Percentiles rank a stretch among this genome's conserved stretches.
Conservation (phyloP, 202 grass and related monocot genomes). For the Dendrocalamus latiflorus region DNA sequence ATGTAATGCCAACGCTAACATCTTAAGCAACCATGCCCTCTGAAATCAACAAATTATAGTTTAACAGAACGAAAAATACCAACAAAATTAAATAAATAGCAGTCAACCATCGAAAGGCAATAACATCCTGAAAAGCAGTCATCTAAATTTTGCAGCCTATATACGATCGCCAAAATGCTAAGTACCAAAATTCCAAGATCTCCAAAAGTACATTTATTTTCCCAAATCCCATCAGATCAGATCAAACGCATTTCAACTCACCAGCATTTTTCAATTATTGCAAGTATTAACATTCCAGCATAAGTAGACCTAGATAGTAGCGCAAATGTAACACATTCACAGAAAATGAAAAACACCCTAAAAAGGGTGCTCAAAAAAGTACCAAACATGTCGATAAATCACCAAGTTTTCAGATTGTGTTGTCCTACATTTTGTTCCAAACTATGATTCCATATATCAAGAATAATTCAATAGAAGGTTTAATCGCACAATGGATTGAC, state of each 20-base stretch:
- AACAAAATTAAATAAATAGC: conserved; percentile 16
- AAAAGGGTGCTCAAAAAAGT: not conserved
- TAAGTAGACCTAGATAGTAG: not conserved
- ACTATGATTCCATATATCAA: not conserved
- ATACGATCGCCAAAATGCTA: not conserved
- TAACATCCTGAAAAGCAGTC: not conserved
- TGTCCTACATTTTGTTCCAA: not conserved
- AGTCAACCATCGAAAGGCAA: not conserved
- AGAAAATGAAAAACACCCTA: not conserved
- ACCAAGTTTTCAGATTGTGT: not conserved
- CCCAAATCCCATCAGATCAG: not conserved
- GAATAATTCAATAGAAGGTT: conserved; percentile 14
- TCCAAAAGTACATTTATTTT: not conserved
- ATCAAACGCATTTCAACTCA: not conserved
- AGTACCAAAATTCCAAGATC: not conserved
- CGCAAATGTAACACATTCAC: not conserved
- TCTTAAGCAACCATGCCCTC: conserved; percentile 93
- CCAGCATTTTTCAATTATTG: not conserved
- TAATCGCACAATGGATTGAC: not conserved
- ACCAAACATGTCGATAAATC: not conserved
- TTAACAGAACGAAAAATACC: conserved; percentile 10
- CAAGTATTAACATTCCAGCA: not conserved
- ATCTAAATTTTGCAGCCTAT: not conserved
- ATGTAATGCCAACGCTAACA: conserved; percentile 88
- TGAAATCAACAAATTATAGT: conserved; percentile 34